Evolutionary conservation across 1,284 basidiomycete species (phyloP).

Genomic region (Peniophora sp.): DNA sequence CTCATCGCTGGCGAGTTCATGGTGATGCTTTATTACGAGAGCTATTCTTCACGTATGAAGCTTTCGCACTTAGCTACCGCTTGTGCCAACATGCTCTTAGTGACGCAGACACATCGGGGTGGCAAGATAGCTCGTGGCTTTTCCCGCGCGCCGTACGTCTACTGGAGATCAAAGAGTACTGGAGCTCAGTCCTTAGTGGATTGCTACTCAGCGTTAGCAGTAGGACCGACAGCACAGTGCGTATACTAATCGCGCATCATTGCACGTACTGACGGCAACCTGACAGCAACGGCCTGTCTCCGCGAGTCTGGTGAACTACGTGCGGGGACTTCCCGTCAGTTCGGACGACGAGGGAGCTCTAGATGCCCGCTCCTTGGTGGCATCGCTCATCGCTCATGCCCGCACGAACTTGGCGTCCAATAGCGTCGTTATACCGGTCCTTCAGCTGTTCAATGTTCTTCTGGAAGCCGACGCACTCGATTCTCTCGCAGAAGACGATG

Average conservation of each 20-base stretch:
- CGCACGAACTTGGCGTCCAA: conserved; percentile 55
- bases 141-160: conserved; percentile 67
- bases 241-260: conserved; percentile 17
- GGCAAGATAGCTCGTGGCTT: conserved; percentile 65
- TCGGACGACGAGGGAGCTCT: conserved; percentile 24
- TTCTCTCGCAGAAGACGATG: conserved; percentile 32
- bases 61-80: not conserved
- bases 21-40: conserved; percentile 36
- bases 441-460: conserved; percentile 69
- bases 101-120: conserved; percentile 33
- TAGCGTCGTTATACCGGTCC: conserved; percentile 64
- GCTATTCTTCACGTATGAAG: conserved; percentile 46
- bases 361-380: conserved; percentile 38
- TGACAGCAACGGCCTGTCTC: conserved; percentile 62
- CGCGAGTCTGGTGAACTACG: conserved; percentile 51
- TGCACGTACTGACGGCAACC: conserved; percentile 4
- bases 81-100: conserved; percentile 18
- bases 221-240: conserved; percentile 75
- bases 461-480: conserved; percentile 57
- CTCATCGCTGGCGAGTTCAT: conserved; percentile 42
- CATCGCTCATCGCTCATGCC: conserved; percentile 48
- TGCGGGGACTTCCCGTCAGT: conserved; percentile 39
- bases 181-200: conserved; percentile 59
- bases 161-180: conserved; percentile 56
- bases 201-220: conserved; percentile 73